Percentiles rank a stretch among this genome's conserved stretches.
Conservation (phyloP, 176 grass and related monocot genomes). For the Poa pratensis region DNA sequence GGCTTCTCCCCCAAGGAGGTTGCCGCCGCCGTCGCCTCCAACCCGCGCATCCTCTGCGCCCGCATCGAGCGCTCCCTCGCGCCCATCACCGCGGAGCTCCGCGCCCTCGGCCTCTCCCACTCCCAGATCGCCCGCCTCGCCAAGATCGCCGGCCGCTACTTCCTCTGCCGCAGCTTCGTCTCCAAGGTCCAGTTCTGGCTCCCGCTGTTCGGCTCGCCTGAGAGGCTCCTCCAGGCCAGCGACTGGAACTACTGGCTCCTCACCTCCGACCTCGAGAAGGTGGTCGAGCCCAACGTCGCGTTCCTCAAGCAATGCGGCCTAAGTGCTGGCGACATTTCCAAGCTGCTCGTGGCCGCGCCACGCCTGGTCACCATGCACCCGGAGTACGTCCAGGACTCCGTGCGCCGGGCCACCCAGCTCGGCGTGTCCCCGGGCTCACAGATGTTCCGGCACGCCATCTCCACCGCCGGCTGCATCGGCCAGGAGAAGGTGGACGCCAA, state of each 20-base stretch:
- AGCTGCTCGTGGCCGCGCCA: conserved; percentile 55
- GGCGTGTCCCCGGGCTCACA: conserved; percentile 55
- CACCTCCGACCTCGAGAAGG: conserved; percentile 60
- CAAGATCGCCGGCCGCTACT: conserved; percentile 48
- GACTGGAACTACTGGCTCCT: conserved; percentile 70
- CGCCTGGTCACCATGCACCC: conserved; percentile 61
- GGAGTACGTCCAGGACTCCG: conserved; percentile 53
- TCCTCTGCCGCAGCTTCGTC: conserved; percentile 62
- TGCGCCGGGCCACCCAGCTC: conserved; percentile 51
- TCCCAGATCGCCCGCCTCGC: conserved; percentile 56
- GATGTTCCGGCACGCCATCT: conserved; percentile 67
- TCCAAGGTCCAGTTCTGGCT: conserved; percentile 70
- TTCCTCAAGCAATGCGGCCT: conserved; percentile 56
- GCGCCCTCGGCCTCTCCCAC: conserved; percentile 53
- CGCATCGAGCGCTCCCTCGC: conserved; percentile 59
- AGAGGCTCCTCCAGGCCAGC: conserved; percentile 60
- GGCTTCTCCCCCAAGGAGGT: conserved; percentile 53
- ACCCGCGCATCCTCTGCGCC: conserved; percentile 60
- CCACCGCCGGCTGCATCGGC: conserved; percentile 53
- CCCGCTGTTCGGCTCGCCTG: conserved; percentile 56
- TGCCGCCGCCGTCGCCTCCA: conserved; percentile 49
- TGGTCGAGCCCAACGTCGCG: conserved; percentile 59
- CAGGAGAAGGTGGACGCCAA: conserved; percentile 65
- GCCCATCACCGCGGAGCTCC: conserved; percentile 49
- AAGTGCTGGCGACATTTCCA: conserved; percentile 50